Percentiles rank a stretch among this genome's conserved stretches.
These are phyloP conservation scores for Tanozyma kutaoensis DNA, from an alignment of 805 yeast genomes.

Conservation along the genomic window DNA sequence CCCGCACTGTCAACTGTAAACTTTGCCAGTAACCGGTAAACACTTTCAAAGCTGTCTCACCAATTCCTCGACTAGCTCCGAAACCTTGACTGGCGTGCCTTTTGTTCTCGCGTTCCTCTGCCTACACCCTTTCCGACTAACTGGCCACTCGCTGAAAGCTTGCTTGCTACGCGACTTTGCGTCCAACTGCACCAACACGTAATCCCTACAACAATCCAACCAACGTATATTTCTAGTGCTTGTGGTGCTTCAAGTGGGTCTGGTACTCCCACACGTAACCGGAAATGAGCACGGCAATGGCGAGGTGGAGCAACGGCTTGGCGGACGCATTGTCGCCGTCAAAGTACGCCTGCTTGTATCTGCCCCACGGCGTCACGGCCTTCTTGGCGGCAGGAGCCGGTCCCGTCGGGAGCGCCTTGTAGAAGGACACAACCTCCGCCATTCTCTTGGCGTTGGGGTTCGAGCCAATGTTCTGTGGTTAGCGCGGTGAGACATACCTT, in stretches of 20 bases:
- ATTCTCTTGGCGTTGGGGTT: constrained; percentile 96
- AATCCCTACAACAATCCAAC: too few species aligned
- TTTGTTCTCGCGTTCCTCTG: too few species aligned
- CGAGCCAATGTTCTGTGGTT: constrained; percentile 66
- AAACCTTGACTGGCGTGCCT: too few species aligned
- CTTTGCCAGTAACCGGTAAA: too few species aligned
- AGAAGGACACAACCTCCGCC: constrained; percentile 88
- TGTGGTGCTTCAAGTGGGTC: constrained; percentile 55
- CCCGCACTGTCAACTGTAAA: too few species aligned
- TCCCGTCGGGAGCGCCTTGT: constrained; percentile 93
- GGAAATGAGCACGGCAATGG: constrained; percentile 49
- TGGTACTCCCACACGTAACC: constrained; percentile 92
- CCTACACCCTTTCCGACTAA: too few species aligned
- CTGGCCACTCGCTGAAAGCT: too few species aligned
- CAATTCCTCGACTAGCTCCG: too few species aligned
- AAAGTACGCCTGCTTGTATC: constrained; percentile 77
- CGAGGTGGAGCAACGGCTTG: constrained; percentile 69
- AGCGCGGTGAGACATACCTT: constrained; percentile 31
- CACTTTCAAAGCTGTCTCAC: too few species aligned
- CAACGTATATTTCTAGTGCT: constrained; percentile 4
- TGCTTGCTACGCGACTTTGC: too few species aligned
- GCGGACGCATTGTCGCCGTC: constrained; percentile 77
- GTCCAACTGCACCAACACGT: too few species aligned
- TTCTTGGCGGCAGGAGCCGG: constrained; percentile 67
- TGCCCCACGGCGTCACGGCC: constrained; percentile 49